phyloP scores from a whole-genome alignment of 345 rosid species.

The Salix viminalis region DNA sequence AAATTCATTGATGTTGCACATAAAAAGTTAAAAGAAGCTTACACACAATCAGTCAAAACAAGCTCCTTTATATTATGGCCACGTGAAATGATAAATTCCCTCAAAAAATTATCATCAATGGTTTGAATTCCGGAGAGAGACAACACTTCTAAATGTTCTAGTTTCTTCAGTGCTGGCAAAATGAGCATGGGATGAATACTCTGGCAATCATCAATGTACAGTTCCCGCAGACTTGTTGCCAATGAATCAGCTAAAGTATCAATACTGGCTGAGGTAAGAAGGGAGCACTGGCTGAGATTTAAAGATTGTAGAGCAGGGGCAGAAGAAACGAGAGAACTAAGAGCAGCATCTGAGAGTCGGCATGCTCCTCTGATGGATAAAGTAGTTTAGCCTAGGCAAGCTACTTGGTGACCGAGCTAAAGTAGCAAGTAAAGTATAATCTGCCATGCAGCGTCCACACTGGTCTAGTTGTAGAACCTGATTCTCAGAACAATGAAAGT shows the following conservation, averaged over 20 bases:
- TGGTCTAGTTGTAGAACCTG: constrained; percentile 88
- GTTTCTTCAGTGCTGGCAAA: constrained; percentile 56
- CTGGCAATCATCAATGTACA: constrained; percentile 79
- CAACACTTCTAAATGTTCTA: constrained; percentile 62
- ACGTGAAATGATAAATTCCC: constrained; percentile 32
- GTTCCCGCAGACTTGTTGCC: constrained; percentile 62
- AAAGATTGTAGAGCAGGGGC: constrained; percentile 61
- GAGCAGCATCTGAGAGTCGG: constrained; percentile 78
- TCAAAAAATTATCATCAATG: constrained; percentile 53
- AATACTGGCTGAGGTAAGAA: constrained; percentile 56
- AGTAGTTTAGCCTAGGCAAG: constrained; percentile 53
- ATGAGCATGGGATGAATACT: constrained; percentile 51
- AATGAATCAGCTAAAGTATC: constrained; percentile 47
- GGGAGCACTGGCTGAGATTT: constrained; percentile 82
- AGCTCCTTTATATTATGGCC: constrained; percentile 70
- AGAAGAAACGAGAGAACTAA: constrained; percentile 48
- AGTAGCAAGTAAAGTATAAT: constrained; percentile 46
- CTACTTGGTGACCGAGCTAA: constrained; percentile 48
- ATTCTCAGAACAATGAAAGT: constrained; percentile 21
- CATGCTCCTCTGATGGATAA: constrained; percentile 73
- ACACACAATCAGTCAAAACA: constrained; percentile 61
- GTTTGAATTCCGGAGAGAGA: constrained; percentile 64
- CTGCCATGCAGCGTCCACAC: constrained; percentile 83
- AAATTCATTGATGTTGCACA: constrained; percentile 1
- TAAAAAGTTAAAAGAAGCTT: constrained; percentile 24